A percentile compares a stretch with the other conserved stretches of the same genome.
Evolutionary conservation across 106 monocot species (phyloP).

Genomic region (Triglochin maritima): DNA sequence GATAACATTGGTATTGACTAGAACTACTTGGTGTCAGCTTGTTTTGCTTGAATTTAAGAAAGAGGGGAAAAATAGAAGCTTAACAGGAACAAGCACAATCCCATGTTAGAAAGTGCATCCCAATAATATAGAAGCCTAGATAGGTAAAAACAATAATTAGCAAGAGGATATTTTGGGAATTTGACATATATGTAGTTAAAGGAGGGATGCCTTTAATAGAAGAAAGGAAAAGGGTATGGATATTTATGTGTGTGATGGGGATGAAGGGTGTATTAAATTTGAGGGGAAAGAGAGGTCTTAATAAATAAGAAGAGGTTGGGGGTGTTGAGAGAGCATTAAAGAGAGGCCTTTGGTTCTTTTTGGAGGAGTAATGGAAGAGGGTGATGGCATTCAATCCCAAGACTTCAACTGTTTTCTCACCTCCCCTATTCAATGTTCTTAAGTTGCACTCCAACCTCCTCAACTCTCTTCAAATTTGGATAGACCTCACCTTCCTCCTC

Average conservation of each 20-base stretch:
- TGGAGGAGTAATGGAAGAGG: conserved; percentile 6
- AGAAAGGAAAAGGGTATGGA: background rate
- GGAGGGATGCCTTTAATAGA: background rate
- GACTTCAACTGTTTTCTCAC: conserved; percentile 4
- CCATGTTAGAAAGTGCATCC: too few species aligned
- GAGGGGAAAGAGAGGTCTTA: background rate
- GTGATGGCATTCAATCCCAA: conserved; percentile 1
- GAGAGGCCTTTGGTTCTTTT: conserved; percentile 5
- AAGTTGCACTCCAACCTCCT: background rate
- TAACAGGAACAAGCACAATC: too few species aligned
- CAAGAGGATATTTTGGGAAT: background rate
- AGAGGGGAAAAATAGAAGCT: too few species aligned
- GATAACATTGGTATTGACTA: too few species aligned
- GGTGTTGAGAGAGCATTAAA: conserved; percentile 9
- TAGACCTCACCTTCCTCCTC: background rate
- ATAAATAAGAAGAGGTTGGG: conserved; percentile 8
- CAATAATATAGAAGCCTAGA: too few species aligned
- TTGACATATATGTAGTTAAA: background rate
- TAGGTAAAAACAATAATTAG: too few species aligned
- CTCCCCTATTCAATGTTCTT: conserved; percentile 4
- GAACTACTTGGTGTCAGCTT: too few species aligned
- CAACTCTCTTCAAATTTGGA: background rate
- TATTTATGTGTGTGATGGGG: conserved; percentile 7
- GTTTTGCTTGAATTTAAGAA: too few species aligned
- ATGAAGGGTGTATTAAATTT: conserved; percentile 8